A percentile compares a stretch with the other conserved stretches of the same genome.
Evolutionary conservation across 192 early-diverging fungal species (phyloP).

Genomic region (Backusella tuberculispora): DNA sequence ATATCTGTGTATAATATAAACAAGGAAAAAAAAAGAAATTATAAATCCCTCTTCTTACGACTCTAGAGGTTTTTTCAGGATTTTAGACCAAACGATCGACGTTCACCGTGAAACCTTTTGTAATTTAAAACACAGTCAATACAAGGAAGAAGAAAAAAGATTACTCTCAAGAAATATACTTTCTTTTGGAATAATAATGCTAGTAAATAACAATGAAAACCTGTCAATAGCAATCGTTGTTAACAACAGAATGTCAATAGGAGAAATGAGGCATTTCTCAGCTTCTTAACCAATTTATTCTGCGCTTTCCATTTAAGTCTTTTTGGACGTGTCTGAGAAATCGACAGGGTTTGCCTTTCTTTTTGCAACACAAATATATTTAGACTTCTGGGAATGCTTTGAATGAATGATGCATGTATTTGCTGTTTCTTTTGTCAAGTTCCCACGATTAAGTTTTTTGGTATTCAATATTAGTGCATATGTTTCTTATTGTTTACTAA

Average conservation of each 20-base stretch:
- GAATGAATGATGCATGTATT: background rate
- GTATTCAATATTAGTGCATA: background rate
- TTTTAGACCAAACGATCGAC: background rate
- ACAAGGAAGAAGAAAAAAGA: background rate
- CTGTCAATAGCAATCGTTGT: background rate
- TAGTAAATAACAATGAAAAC: background rate
- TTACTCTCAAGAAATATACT: background rate
- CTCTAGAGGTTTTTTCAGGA: background rate
- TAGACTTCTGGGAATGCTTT: background rate
- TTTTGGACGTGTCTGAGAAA: background rate
- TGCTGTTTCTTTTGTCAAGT: background rate
- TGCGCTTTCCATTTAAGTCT: background rate
- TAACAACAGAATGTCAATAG: background rate
- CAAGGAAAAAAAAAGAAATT: background rate
- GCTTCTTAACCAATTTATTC: background rate
- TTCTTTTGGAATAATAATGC: background rate
- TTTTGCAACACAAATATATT: background rate
- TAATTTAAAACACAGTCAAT: slow-evolving; percentile 4
- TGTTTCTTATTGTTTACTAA: slow-evolving; percentile 5
- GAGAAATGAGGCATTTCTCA: background rate
- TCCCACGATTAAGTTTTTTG: background rate
- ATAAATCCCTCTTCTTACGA: background rate
- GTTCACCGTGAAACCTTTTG: background rate
- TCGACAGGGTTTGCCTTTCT: background rate
- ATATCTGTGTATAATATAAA: background rate